Evolutionary conservation across 2,329 filamentous ascomycete genomes (phyloP).

Genomic region (Trichoderma aggressivum): DNA sequence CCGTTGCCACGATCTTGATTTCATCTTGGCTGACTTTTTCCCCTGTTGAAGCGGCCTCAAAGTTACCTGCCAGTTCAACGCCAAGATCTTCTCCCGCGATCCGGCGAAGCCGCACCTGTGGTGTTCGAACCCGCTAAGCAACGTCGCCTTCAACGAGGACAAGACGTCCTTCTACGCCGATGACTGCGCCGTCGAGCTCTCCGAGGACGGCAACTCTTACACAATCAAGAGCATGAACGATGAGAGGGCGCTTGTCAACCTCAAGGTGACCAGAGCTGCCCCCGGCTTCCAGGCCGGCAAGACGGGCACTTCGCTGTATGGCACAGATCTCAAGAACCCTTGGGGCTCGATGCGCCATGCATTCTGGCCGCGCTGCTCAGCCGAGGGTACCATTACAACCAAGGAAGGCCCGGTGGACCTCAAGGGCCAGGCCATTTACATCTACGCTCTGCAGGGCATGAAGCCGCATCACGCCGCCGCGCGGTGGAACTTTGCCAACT

Average conservation of each 20-base stretch:
- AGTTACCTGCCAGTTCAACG: constrained; percentile 90
- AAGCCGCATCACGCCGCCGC: constrained; percentile 95
- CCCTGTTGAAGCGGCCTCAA: constrained; percentile 69
- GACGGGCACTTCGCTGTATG: constrained; percentile 79
- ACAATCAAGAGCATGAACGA: constrained; percentile 89
- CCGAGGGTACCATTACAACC: constrained; percentile 81
- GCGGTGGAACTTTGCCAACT: constrained; percentile 90
- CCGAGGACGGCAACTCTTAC: constrained; percentile 77
- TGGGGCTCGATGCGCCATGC: constrained; percentile 91
- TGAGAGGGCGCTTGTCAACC: constrained; percentile 74
- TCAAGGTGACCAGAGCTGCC: constrained; percentile 71
- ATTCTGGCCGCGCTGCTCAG: constrained; percentile 87
- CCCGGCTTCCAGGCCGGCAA: constrained; percentile 84
- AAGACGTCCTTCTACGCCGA: constrained; percentile 82
- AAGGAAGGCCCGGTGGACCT: constrained; percentile 78
- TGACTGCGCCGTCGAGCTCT: constrained; percentile 79
- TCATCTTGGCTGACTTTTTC: background rate
- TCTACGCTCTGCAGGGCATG: constrained; percentile 92
- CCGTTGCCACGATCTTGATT: background rate
- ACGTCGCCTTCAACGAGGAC: constrained; percentile 81
- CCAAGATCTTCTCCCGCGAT: constrained; percentile 82
- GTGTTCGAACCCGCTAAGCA: constrained; percentile 74
- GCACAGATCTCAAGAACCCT: constrained; percentile 78
- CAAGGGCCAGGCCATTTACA: constrained; percentile 73
- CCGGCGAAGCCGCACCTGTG: constrained; percentile 72